A percentile compares a stretch with the other conserved stretches of the same genome.
These are phyloP conservation scores for Solanum hybrid DNA, from an alignment of 305 asterid species.

Conservation along the genomic window DNA sequence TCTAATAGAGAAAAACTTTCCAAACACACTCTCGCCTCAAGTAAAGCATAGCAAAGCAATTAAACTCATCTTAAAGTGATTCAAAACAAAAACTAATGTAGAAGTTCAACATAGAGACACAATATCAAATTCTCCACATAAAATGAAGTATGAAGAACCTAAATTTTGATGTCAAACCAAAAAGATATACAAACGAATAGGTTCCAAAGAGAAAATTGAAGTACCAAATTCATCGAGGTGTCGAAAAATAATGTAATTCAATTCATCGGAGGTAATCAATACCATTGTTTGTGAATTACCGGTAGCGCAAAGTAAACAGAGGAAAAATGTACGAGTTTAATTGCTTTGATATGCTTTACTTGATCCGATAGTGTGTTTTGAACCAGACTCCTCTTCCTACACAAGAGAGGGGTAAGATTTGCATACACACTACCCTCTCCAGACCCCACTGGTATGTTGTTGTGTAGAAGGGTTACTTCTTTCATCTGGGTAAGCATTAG, in stretches of 20 bases:
- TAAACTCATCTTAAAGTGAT: too few relatives aligned
- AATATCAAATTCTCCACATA: too few relatives aligned
- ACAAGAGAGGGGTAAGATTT: not conserved
- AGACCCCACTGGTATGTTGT: not conserved
- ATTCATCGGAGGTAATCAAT: not conserved
- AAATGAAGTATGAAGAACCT: not conserved
- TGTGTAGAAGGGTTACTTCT: not conserved
- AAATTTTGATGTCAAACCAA: not conserved
- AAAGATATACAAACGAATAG: not conserved
- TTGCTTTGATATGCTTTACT: not conserved
- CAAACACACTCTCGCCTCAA: not conserved
- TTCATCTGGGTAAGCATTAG: not conserved
- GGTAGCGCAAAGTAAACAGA: not conserved
- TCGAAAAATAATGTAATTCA: too few relatives aligned
- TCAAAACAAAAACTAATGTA: not conserved
- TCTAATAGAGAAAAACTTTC: too few relatives aligned
- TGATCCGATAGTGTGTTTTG: not conserved
- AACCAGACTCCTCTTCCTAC: not conserved
- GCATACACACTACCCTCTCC: not conserved
- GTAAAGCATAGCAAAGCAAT: not conserved
- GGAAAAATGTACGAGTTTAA: not conserved
- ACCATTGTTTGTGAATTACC: not conserved
- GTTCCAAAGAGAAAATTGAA: not conserved
- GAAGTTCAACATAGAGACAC: too few relatives aligned
- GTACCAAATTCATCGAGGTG: not conserved